Conservation (phyloP, 2,329 filamentous ascomycete genomes). For the Paecilomyces variotii region DNA sequence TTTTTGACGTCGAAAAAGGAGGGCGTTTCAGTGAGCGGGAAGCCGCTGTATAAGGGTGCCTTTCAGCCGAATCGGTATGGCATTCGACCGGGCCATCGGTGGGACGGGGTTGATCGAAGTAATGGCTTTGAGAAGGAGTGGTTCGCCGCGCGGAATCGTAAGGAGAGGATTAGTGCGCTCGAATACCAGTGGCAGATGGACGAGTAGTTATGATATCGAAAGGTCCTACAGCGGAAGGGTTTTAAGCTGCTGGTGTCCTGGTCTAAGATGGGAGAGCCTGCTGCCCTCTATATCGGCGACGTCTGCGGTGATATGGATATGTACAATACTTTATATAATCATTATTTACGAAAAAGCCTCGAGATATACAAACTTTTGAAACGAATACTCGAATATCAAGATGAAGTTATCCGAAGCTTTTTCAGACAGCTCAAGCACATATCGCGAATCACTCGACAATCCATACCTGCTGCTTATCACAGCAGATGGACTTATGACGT, state of each 20-base stretch:
- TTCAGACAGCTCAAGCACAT: too few species aligned
- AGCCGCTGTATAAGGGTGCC: constrained; percentile 67
- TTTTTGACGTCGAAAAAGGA: constrained; percentile 53
- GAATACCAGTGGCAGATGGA: constrained; percentile 97
- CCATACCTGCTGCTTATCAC: too few species aligned
- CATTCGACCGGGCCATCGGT: constrained; percentile 83
- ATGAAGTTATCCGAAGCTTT: not conserved
- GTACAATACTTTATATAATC: not conserved
- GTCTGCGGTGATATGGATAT: not conserved
- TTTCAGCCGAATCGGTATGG: constrained; percentile 88
- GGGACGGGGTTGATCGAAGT: constrained; percentile 92
- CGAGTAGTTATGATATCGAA: constrained; percentile 45
- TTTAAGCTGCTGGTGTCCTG: too few species aligned
- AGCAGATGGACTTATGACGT: too few species aligned
- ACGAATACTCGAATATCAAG: not conserved
- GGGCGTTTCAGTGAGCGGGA: constrained; percentile 43
- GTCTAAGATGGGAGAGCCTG: too few species aligned
- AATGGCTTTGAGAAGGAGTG: constrained; percentile 92
- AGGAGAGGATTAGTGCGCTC: constrained; percentile 66
- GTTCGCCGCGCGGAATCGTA: constrained; percentile 78
- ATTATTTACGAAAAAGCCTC: not conserved
- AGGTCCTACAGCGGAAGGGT: too few species aligned
- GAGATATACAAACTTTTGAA: not conserved
- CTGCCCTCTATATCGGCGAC: not conserved
- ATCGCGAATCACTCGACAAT: too few species aligned